These are phyloP conservation scores for Lathyrus aphaca DNA, from an alignment of 306 rosid species.

Conservation along the genomic window DNA sequence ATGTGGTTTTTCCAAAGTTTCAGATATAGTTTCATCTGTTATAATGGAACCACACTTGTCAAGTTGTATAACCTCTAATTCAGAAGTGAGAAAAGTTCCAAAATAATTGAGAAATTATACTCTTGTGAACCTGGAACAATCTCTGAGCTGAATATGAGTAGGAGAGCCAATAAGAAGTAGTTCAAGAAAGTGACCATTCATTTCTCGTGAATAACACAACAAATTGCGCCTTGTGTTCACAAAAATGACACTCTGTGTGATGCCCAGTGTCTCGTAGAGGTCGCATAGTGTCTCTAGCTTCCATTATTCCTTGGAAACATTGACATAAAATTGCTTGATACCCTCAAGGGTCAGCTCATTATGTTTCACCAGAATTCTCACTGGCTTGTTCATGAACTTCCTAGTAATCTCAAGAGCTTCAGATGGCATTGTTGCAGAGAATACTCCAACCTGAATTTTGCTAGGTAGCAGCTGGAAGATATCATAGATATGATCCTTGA, in stretches of 20 bases:
- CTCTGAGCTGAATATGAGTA: no score
- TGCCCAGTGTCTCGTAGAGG: constrained; percentile 86
- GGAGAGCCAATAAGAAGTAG: no score
- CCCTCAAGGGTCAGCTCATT: constrained; percentile 96
- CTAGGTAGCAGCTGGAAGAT: constrained; percentile 91
- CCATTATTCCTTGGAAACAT: constrained; percentile 91
- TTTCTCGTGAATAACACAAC: no score
- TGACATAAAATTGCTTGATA: constrained; percentile 90
- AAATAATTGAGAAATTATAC: no score
- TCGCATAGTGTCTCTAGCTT: constrained; percentile 93
- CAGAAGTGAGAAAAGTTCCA: no score
- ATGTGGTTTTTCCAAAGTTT: no score
- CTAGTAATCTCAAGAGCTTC: constrained; percentile 98
- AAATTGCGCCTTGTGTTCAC: constrained; percentile 95
- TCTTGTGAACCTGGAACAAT: no score
- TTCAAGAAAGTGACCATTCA: no score
- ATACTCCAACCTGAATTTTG: constrained; percentile 92
- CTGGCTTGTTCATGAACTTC: constrained; percentile 97
- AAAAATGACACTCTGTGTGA: constrained; percentile 93
- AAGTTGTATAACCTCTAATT: no score
- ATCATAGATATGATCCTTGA: constrained; percentile 96
- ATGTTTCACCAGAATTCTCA: constrained; percentile 88
- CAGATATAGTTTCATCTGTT: no score
- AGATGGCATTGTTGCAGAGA: constrained; percentile 98
- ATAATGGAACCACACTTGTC: no score